Conservation (phyloP, 768 basidiomycete genomes). For the Cyathus striatus region DNA sequence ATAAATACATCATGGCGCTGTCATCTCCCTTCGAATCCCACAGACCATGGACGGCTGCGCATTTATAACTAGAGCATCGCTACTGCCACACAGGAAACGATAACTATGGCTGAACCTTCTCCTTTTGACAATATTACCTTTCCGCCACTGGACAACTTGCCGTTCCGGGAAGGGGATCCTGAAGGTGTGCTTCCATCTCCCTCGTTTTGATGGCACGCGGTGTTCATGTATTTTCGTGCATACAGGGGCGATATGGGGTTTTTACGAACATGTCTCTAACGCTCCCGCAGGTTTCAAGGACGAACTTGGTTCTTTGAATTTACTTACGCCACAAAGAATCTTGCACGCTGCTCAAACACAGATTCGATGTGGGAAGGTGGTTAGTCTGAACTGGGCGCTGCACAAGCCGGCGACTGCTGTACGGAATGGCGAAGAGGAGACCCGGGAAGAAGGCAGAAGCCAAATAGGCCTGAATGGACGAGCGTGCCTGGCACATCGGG, state of each 20-base stretch:
- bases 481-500: conserved; percentile 10
- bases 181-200: conserved; percentile 6
- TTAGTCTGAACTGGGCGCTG: conserved; percentile 17
- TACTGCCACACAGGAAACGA: neutral
- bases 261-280: conserved; percentile 16
- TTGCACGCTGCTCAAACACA: conserved; percentile 12
- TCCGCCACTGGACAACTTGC: conserved; percentile 11
- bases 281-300: conserved; percentile 6
- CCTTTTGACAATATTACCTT: conserved; percentile 15
- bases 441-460: too few relatives aligned
- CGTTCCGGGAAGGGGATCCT: conserved; percentile 16
- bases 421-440: too few relatives aligned
- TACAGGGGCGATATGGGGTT: conserved; percentile 19
- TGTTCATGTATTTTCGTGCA: too few relatives aligned
- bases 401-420: conserved; percentile 15
- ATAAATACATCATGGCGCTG: too few relatives aligned
- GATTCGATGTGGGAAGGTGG: conserved; percentile 12
- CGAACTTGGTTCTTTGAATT: conserved; percentile 16
- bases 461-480: conserved; percentile 6
- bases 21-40: too few relatives aligned
- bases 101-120: conserved; percentile 10
- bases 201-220: neutral
- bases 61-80: too few relatives aligned
- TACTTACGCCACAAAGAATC: conserved; percentile 15
- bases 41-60: too few relatives aligned